Evolutionary conservation across 306 rosid genomes (phyloP), one percentile per base, ranked within the genome.

Genomic region (Malus orientalis): DNA sequence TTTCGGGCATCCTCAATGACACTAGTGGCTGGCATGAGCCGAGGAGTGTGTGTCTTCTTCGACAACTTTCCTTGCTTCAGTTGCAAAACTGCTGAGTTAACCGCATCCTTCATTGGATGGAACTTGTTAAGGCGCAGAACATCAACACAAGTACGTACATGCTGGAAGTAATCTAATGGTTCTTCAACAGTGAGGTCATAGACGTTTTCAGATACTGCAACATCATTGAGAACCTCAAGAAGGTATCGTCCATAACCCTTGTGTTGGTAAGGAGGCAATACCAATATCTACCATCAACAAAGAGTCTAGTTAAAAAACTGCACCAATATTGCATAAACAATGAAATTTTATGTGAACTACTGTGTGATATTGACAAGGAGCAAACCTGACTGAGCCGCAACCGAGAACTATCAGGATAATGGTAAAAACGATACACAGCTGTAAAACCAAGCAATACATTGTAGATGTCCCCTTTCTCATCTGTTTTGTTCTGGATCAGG

Each of bases 151-250:
- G 97, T 84, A 40, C 97, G 97, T 32, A 94, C 80, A 74, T 79
- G 89, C 81, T 90, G 96, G 79, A 94, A 86, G 74, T 88, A 81
- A 82, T 92, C 96, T 75, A 94, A 54, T 4, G 98, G 98, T 82
- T 95, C 98, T 89, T 95, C 98, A 45, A 95, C 88, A 6, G 97
- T 92, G 47, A 95, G 76, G 81, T 95, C 97, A 53, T 78, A 85
- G 68, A 90, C 88, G 70, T 95, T 84, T 88, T 92, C 98, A 40
- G 91, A 81, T 69, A 87, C 51, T 51, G 92, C 92, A 66, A 89
- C 90, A 73, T 84, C 82, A 78, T 86, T 86, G 38, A 95, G 86
- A 68, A 78, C 93, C 89, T 88, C 91, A 6, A 92, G 84, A 78
- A 95, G 93, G 83, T 75, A 88, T 36, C 93, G 86, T 4, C 97